These are phyloP conservation scores for Paraglomus brasilianum DNA, from an alignment of 192 early-diverging fungal species.

Conservation along the genomic window DNA sequence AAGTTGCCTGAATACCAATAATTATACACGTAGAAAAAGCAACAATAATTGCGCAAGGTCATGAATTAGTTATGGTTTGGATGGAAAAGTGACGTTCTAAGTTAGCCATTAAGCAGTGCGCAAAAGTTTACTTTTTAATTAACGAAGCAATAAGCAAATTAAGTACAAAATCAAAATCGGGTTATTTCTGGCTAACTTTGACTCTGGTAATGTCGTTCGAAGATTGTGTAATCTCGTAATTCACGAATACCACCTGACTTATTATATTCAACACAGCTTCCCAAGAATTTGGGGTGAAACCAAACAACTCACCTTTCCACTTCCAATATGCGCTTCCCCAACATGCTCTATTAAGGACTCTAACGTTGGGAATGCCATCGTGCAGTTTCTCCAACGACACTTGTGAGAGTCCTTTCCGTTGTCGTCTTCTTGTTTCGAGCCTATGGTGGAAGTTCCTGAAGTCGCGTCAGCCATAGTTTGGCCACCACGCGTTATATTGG, in stretches of 20 bases:
- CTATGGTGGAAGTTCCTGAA: background rate
- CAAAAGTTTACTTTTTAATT: too few species aligned
- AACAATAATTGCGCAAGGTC: too few species aligned
- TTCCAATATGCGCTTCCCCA: slow-evolving; percentile 53
- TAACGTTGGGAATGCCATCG: slow-evolving; percentile 41
- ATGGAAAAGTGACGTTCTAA: too few species aligned
- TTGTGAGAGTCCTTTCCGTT: slow-evolving; percentile 36
- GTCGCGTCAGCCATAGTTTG: background rate
- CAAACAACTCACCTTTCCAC: slow-evolving; percentile 48
- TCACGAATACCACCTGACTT: too few species aligned
- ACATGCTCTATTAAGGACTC: slow-evolving; percentile 56
- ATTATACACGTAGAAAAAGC: too few species aligned
- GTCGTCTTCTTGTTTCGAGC: background rate
- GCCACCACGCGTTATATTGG: background rate
- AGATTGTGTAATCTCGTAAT: too few species aligned
- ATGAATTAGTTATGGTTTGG: too few species aligned
- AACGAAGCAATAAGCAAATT: background rate
- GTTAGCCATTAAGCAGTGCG: too few species aligned
- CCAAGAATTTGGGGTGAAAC: too few species aligned
- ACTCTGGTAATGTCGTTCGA: too few species aligned
- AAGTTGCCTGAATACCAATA: slow-evolving; percentile 36
- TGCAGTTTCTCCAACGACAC: slow-evolving; percentile 55
- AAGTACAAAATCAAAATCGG: background rate
- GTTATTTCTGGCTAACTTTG: background rate
- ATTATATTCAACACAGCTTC: too few species aligned